Percentiles rank a stretch among this genome's conserved stretches.
phyloP scores from a whole-genome alignment of 2,329 filamentous ascomycete species.

The Myriosclerotinia duriaeana region DNA sequence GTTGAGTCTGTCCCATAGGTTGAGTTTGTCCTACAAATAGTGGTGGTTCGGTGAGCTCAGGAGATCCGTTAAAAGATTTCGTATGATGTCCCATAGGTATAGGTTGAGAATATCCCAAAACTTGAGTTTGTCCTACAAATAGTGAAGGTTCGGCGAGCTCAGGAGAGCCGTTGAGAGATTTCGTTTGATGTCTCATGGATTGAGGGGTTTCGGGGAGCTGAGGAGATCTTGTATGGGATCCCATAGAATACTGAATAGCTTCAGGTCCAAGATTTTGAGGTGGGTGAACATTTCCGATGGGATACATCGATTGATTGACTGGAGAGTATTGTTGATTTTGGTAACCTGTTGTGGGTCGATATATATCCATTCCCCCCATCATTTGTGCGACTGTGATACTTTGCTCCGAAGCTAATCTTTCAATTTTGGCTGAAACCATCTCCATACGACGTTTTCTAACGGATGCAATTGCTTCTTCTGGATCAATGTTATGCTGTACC shows the following conservation, averaged over 20 bases:
- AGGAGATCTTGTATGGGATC: background rate
- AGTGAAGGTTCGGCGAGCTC: background rate
- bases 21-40: background rate
- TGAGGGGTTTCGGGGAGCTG: background rate
- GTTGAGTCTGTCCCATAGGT: background rate
- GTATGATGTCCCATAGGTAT: no score
- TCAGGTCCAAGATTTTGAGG: background rate
- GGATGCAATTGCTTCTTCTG: background rate
- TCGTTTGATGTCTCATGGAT: background rate
- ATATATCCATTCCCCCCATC: background rate
- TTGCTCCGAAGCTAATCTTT: background rate
- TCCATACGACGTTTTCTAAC: no score
- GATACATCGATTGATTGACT: background rate
- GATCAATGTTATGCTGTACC: background rate
- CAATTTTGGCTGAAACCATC: background rate
- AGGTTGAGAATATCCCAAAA: background rate
- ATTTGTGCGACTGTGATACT: background rate
- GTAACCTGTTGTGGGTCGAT: background rate
- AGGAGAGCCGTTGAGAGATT: background rate
- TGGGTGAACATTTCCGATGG: background rate
- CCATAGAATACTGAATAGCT: conserved; percentile 3
- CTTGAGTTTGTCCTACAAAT: background rate
- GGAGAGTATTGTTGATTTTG: background rate
- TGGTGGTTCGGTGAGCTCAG: background rate
- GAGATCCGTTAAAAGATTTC: background rate